Evolutionary conservation across 2,329 filamentous ascomycete genomes (phyloP), one percentile per base, ranked within the genome.

Genomic region (Trichoderma citrinoviride): DNA sequence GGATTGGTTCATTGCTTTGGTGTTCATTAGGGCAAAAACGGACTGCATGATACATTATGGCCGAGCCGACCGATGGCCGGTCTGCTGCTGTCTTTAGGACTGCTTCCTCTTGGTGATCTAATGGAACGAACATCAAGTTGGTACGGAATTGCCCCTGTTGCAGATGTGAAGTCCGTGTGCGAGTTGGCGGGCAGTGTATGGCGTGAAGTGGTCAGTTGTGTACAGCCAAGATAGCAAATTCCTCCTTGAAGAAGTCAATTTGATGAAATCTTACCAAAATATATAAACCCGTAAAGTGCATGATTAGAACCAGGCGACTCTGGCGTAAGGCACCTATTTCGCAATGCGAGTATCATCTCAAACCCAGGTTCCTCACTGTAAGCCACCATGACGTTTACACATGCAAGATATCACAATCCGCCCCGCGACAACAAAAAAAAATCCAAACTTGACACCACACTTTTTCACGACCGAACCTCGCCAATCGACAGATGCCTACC

Each of bases 1-100:
- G 77, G 70, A 70, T 71, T 77, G 77, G 78, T 79, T 81, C 79
- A 82, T 81, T 81, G 79, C 79, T 82, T 79, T 77, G 81, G 81
- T 83, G 81, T 83, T 82, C 76, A 79, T 77, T 77, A 78, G 79
- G 81, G 76, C 76, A 78, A 79, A 37, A 66, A 79, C 78, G 80
- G 74, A 79, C 77, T 80, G 77, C 78, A 81, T 81, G 80, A 81
- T 79, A 78, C 76, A 79, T 74, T 67, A 71, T 70, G 71, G 70
- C 67, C 67, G 68, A 72, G 71, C 72, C 71, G 68, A 49, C 69
- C 56, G 75, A 74, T 77, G 77, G 77, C 76, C 76, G 76, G 77
- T 77, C 76, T 77, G 74, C 74, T 78, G 78, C 78, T 76, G 79
- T 81, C 77, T 78, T 75, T 75, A 75, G 71, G 77, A 75, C 77